These are phyloP conservation scores for Trichoderma reesei DNA, from an alignment of 495 filamentous ascomycete species.

Conservation along the genomic window DNA sequence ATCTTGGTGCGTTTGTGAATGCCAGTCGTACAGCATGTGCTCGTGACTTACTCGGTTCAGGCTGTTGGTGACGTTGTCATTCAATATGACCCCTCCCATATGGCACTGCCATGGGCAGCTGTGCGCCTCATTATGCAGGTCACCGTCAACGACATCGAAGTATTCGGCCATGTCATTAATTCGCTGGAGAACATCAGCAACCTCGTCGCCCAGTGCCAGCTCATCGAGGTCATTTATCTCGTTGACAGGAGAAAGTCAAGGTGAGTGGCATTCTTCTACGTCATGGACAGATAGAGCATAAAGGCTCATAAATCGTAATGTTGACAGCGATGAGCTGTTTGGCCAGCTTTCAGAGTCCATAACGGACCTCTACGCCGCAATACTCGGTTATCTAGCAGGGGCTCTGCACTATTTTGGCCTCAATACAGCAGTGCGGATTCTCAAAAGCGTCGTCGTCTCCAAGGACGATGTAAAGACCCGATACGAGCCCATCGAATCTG, in stretches of 20 bases:
- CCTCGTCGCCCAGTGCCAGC: neutral
- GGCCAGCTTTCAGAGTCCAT: neutral
- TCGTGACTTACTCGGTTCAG: neutral
- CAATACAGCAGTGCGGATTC: neutral
- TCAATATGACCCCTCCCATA: constrained; percentile 3
- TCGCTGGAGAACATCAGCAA: constrained; percentile 2
- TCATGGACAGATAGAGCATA: neutral
- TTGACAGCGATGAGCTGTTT: neutral
- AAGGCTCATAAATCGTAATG: neutral
- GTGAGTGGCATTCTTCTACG: neutral
- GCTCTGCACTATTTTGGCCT: neutral
- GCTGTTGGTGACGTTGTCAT: neutral
- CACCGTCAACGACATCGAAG: constrained; percentile 5
- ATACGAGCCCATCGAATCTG: neutral
- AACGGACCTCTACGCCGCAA: constrained; percentile 6
- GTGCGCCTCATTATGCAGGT: neutral
- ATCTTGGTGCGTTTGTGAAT: neutral
- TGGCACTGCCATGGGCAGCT: constrained; percentile 4
- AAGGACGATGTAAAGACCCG: neutral
- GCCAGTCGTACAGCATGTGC: neutral
- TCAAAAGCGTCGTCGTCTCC: neutral
- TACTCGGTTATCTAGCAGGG: neutral
- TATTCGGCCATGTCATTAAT: constrained; percentile 1
- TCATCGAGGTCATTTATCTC: neutral
- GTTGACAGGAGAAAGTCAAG: neutral